A percentile compares a stretch with the other conserved stretches of the same genome.
Evolutionary conservation across 1,139 yeast species (phyloP).

Genomic region (Ashbya aceris): DNA sequence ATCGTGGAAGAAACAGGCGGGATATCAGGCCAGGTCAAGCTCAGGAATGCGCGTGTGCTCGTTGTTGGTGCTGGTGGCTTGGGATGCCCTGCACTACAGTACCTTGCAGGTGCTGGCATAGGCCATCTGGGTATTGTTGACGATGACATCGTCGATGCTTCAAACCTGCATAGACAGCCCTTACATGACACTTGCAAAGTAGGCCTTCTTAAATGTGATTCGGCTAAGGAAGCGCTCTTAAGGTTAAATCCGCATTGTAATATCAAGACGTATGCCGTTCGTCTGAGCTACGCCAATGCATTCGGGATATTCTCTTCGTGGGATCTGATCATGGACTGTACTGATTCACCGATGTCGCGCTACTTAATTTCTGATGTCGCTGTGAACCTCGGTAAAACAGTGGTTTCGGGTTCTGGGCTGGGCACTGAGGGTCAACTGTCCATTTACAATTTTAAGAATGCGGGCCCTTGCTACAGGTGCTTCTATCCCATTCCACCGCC

Average conservation of each 20-base stretch:
- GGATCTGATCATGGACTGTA: constrained; percentile 82
- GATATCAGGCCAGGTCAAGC: constrained; percentile 43
- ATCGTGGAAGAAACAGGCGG: constrained; percentile 53
- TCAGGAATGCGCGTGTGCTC: constrained; percentile 51
- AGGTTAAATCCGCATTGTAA: constrained; percentile 60
- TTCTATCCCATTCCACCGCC: constrained; percentile 88
- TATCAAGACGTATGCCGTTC: constrained; percentile 42
- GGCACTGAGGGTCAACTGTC: constrained; percentile 86
- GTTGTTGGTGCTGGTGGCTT: constrained; percentile 96
- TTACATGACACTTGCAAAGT: constrained; percentile 60
- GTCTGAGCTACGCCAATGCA: constrained; percentile 50
- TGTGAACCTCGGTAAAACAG: constrained; percentile 56
- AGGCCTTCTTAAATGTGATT: constrained; percentile 66
- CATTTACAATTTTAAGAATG: constrained; percentile 53
- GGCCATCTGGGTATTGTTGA: constrained; percentile 84
- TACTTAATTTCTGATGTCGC: constrained; percentile 83
- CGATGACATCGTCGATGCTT: constrained; percentile 70
- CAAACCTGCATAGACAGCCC: constrained; percentile 86
- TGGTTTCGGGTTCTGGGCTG: constrained; percentile 88
- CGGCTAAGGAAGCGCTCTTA: constrained; percentile 51
- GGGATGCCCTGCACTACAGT: constrained; percentile 85
- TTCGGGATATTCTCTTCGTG: constrained; percentile 52
- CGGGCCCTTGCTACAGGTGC: constrained; percentile 92
- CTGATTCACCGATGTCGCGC: constrained; percentile 85
- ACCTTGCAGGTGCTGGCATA: constrained; percentile 80